A percentile compares a stretch with the other conserved stretches of the same genome.
Conservation (phyloP, 192 early-diverging fungal genomes). For the Endogone sp. region DNA sequence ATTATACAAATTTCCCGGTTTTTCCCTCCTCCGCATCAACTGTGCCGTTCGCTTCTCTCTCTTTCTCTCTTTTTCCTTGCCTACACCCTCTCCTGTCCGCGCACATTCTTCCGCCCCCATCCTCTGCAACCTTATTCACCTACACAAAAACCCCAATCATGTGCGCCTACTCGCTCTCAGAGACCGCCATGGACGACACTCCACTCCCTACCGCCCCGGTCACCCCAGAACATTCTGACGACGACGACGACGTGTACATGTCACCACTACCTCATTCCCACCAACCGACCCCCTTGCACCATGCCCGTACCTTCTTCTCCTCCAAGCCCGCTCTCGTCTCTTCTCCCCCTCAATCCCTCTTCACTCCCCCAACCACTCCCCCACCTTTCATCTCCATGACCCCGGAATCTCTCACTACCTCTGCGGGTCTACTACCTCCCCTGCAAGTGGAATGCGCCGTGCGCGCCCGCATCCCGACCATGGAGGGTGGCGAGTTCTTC, state of each 20-base stretch:
- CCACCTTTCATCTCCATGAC: neutral
- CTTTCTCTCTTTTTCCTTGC: too few species aligned
- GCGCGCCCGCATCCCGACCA: constrained; percentile 75
- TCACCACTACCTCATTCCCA: neutral
- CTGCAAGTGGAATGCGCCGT: constrained; percentile 51
- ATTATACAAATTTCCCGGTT: too few species aligned
- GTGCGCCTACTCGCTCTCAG: neutral
- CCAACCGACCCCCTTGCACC: neutral
- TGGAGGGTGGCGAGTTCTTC: constrained; percentile 70
- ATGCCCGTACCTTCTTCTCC: neutral
- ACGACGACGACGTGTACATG: too few species aligned
- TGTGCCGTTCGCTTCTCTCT: too few species aligned
- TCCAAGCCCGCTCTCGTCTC: neutral
- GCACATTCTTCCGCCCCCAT: too few species aligned
- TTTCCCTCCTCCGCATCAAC: too few species aligned
- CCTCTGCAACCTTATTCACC: neutral
- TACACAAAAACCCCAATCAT: neutral
- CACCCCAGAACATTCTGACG: neutral
- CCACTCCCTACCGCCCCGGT: neutral
- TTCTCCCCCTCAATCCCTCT: neutral
- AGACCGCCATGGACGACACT: neutral
- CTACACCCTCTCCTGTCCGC: too few species aligned
- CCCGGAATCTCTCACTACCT: neutral
- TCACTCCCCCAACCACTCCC: neutral
- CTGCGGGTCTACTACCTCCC: neutral